Conservation (phyloP, 805 yeast genomes). For the Suhomyces sp. region DNA sequence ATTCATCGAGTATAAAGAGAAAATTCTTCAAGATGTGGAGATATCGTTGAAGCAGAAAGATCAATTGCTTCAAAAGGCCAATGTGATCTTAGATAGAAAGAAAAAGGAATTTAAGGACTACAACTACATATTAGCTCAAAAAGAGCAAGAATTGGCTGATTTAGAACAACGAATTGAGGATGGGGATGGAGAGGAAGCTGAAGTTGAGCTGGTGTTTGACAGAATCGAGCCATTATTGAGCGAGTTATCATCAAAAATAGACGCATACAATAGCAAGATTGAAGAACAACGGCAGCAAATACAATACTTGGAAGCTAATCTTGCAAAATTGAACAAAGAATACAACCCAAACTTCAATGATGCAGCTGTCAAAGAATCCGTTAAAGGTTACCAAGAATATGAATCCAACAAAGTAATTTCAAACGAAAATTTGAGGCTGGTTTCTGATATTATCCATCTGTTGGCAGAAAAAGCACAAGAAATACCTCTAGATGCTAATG, state of each 20-base stretch:
- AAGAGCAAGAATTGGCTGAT: background rate
- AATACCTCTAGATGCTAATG: background rate
- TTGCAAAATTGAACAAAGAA: slow-evolving; percentile 49
- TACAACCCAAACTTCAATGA: slow-evolving; percentile 87
- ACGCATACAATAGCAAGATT: slow-evolving; percentile 5
- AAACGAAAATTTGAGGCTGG: background rate
- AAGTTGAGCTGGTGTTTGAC: slow-evolving; percentile 14
- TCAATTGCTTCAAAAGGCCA: slow-evolving; percentile 24
- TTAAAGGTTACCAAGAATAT: slow-evolving; percentile 52
- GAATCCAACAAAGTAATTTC: slow-evolving; percentile 32
- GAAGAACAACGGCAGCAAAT: slow-evolving; percentile 18
- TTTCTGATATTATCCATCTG: slow-evolving; percentile 6
- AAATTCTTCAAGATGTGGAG: slow-evolving; percentile 14
- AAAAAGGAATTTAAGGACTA: slow-evolving; percentile 13
- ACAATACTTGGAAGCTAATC: slow-evolving; percentile 42
- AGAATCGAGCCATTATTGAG: slow-evolving; percentile 17
- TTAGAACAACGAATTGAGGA: background rate
- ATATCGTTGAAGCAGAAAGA: slow-evolving; percentile 29
- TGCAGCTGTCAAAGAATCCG: slow-evolving; percentile 76
- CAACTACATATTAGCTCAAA: slow-evolving; percentile 9
- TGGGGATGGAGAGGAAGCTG: slow-evolving; percentile 2
- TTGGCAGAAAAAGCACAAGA: slow-evolving; percentile 3
- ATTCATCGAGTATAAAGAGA: slow-evolving; percentile 19
- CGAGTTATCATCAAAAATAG: slow-evolving; percentile 7
- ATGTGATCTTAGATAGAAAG: slow-evolving; percentile 11